Evolutionary conservation across 2,329 filamentous ascomycete species (phyloP), one percentile per base, ranked within the genome.

Genomic region (Colletotrichum australisinense): DNA sequence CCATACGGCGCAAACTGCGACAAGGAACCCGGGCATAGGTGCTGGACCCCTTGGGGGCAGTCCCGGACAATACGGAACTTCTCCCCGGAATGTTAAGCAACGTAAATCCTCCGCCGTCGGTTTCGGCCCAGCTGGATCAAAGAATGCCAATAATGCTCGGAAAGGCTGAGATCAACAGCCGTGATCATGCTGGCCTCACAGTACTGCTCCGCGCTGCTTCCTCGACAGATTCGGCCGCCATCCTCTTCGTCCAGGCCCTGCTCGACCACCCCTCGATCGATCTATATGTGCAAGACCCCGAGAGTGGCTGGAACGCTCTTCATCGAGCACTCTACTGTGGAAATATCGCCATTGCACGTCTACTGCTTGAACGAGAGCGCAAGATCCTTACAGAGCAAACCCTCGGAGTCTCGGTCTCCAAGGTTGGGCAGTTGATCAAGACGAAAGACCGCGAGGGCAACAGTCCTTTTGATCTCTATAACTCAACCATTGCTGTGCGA

Each of bases 371-470:
- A 64, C 93, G 93, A 76, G 96, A 98, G 80, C 87, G 92, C 26
- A 89, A 88, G 49, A 91, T 95, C 67, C 78, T 88, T 76, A 86
- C 83, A 4, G 87, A 91, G 55, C 91, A 92, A 75, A 90, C 90
- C 7, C 85, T 88, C 22, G 88, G 88, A 28, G 88, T 87, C 16
- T 86, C 89, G 22, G 84, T 88, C 24, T 87, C 90, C 76, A 91
- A 91, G 78, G 90, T 92, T 38, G 92, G 93, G 11, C 93, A 92
- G 32, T 85, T 98, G 55, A 95, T 98, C 79, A 98, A 97, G 84
- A 94, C 97, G 64, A 99, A 98, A 82, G 97, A 99, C 79, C 92
- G 94, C 72, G 97, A 98, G 83, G 96, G 96, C 11, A 95, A 97
- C 79, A 97, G 95, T 76, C 96, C 97, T 0, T 96, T 98, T 76